Evolutionary conservation across 805 yeast genomes (phyloP).

Genomic region (Isabelozyma rhagii): DNA sequence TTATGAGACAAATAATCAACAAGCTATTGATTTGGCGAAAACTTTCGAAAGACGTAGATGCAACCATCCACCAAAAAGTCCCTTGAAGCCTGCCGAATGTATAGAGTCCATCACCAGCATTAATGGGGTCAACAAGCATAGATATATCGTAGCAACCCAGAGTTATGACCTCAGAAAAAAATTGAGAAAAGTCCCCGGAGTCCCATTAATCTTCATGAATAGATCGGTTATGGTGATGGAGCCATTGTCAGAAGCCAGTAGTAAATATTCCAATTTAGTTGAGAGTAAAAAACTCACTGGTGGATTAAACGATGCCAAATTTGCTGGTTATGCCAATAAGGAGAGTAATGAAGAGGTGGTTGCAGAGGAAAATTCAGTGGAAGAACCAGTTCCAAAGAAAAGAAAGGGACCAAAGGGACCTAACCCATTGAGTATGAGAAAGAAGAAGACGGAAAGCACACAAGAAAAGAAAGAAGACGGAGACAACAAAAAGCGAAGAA

Average conservation of each 20-base stretch:
- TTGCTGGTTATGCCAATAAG: constrained; percentile 40
- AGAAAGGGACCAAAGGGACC: constrained; percentile 77
- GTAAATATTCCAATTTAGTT: constrained; percentile 29
- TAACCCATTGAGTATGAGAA: constrained; percentile 87
- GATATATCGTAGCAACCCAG: constrained; percentile 88
- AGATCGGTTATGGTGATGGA: constrained; percentile 96
- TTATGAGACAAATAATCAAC: constrained; percentile 67
- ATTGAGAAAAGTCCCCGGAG: constrained; percentile 79
- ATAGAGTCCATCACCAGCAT: constrained; percentile 65
- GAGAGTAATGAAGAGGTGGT: constrained; percentile 9
- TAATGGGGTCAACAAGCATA: constrained; percentile 79
- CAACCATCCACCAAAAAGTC: constrained; percentile 67
- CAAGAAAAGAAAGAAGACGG: constrained; percentile 2
- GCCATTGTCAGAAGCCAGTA: constrained; percentile 75
- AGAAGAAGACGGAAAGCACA: constrained; percentile 46
- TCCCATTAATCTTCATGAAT: constrained; percentile 83
- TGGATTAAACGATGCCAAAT: constrained; percentile 70
- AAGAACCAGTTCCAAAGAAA: constrained; percentile 34
- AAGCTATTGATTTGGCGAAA: constrained; percentile 79
- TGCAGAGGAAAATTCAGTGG: constrained; percentile 11
- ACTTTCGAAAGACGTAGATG: constrained; percentile 88
- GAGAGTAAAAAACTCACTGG: constrained; percentile 69
- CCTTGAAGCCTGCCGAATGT: constrained; percentile 71
- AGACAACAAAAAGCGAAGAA: constrained; percentile 18
- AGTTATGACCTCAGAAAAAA: constrained; percentile 63